Base-by-base conservation (phyloP, 1,284 basidiomycete species). In the Papiliotrema nemorosa region DNA sequence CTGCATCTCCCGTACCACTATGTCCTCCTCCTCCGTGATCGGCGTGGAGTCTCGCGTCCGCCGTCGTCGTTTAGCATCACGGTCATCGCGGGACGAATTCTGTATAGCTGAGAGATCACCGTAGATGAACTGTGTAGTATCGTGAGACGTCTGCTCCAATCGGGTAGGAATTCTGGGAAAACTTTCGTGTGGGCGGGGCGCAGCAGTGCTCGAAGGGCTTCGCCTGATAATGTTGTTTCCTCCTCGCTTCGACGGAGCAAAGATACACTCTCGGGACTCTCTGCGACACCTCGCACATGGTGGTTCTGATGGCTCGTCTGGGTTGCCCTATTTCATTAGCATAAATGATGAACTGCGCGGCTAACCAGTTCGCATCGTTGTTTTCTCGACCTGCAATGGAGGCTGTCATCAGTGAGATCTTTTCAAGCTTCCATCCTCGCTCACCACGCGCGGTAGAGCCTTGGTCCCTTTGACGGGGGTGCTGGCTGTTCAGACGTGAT, bases 281-380 rank as follows among this genome's bases (percentile, higher is more conserved):
- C 76, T 63, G 14, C 69, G 67, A 48, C 76, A 78, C n/a, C 76
- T 59, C 2, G 67, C 59, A 45, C 76, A 78, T 2, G 76, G 76
- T 7, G 74, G 74, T 22, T 66, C 60, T 20, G 69, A 70, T 0
- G 76, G 76, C 3, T 66, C 64, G 43, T 77, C 72, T 41, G 76
- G 73, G 47, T 76, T 70, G 25, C 76, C 76, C 54, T 69, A 39
- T 20, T 27, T 7, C 29, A 31, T 31, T 31, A 31, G 29, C 29
- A 31, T 31, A 7, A 7, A 14, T 31, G 29, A 31, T 14, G 7
- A 31, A 31, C 7, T 7, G 14, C 9, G 29, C 14, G 29, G 53
- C 63, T 49, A 29, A 66, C 67, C 6, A 70, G 58, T 51, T 70
- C 66, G 26, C 67, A 70, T 34, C 64, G 64, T 16, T 66, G 66